Evolutionary conservation across 495 filamentous ascomycete species (phyloP).

Genomic region (Penicillium parvum): DNA sequence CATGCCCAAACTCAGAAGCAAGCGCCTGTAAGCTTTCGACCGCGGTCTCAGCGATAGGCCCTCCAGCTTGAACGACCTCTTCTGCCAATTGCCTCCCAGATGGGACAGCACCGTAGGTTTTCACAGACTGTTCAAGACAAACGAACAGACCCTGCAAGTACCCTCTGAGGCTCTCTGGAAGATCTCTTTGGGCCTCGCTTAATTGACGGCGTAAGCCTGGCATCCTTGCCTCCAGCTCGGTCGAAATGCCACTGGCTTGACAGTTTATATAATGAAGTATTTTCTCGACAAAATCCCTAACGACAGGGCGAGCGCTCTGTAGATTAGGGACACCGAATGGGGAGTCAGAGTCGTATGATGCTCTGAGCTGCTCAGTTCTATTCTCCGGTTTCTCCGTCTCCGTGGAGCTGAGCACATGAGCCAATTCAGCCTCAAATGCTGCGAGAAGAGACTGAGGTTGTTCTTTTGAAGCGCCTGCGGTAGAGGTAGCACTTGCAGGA

Average conservation of each 20-base stretch:
- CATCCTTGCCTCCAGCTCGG: constrained; percentile 33
- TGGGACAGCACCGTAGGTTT: too few relatives aligned
- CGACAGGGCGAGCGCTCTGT: constrained; percentile 18
- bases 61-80: constrained; percentile 32
- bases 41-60: constrained; percentile 38
- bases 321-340: too few relatives aligned
- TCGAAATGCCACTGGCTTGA: constrained; percentile 33
- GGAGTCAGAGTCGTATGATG: constrained; percentile 12
- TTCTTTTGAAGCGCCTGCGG: not conserved
- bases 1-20: constrained; percentile 43
- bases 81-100: constrained; percentile 34
- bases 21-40: constrained; percentile 40
- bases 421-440: constrained; percentile 51
- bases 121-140: constrained; percentile 38
- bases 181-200: constrained; percentile 32
- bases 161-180: constrained; percentile 40
- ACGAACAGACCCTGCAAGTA: constrained; percentile 40
- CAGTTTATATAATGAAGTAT: constrained; percentile 32
- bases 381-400: constrained; percentile 13
- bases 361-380: constrained; percentile 11
- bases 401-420: constrained; percentile 34
- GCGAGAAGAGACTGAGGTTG: constrained; percentile 38
- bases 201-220: constrained; percentile 40
- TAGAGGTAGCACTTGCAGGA: not conserved
- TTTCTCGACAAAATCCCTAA: constrained; percentile 26